A percentile compares a stretch with the other conserved stretches of the same genome.
Evolutionary conservation across 352 stramenopile genomes (phyloP).

Genomic region (Pythium rhizo-oryzae): DNA sequence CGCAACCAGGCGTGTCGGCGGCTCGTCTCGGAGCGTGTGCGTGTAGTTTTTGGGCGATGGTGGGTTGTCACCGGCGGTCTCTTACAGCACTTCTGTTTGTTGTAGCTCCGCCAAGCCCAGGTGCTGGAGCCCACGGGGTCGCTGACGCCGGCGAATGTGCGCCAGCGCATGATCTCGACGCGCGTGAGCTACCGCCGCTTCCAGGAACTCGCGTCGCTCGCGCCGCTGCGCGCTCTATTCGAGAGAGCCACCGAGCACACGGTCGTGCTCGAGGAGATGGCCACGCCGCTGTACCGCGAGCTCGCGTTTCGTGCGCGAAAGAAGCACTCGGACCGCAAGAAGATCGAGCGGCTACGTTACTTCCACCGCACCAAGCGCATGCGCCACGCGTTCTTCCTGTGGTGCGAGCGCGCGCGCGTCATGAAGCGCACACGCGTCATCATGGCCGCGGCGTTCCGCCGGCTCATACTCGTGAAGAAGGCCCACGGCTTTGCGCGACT

Average conservation of each 20-base stretch:
- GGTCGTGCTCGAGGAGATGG: conserved; percentile 57
- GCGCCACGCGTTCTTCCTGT: conserved; percentile 45
- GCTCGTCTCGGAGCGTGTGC: conserved; percentile 55
- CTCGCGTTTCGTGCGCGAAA: conserved; percentile 51
- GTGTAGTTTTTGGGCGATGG: not conserved
- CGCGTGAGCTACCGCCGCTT: conserved; percentile 53
- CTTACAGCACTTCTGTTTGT: not conserved
- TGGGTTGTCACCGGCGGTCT: not conserved
- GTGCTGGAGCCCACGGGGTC: conserved; percentile 38
- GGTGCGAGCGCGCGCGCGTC: conserved; percentile 38
- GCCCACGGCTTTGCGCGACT: conserved; percentile 43
- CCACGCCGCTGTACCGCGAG: conserved; percentile 51
- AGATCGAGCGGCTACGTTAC: conserved; percentile 56
- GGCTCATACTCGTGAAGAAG: conserved; percentile 39
- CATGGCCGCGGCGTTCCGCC: conserved; percentile 34
- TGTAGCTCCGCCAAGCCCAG: conserved; percentile 52
- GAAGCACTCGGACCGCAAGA: conserved; percentile 47
- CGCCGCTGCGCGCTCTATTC: conserved; percentile 49
- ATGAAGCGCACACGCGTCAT: conserved; percentile 39
- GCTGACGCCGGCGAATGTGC: conserved; percentile 25
- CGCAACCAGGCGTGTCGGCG: conserved; percentile 48
- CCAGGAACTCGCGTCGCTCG: conserved; percentile 43
- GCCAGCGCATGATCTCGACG: conserved; percentile 30
- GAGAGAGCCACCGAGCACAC: conserved; percentile 47
- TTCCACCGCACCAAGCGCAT: conserved; percentile 46